Conservation (phyloP, 2,329 filamentous ascomycete genomes). For the Chaetomium sp. region DNA sequence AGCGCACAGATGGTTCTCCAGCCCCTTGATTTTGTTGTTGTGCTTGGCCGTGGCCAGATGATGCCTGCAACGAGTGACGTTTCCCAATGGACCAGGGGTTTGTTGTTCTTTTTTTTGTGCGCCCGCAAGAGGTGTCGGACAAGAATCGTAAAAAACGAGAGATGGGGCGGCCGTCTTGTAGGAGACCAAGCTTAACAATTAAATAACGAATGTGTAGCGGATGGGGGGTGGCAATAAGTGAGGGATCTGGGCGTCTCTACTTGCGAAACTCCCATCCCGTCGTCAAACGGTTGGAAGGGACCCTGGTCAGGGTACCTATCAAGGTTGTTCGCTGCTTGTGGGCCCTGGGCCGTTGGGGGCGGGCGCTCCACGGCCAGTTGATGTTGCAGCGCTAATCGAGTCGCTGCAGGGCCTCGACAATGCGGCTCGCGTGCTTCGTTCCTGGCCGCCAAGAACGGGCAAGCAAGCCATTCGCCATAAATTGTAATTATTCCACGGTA, state of each 20-base stretch:
- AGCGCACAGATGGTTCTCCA: constrained; percentile 14
- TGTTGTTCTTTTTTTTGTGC: too few relatives aligned
- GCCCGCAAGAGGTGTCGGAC: neutral
- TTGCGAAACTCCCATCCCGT: constrained; percentile 19
- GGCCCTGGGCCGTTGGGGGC: neutral
- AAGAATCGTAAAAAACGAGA: constrained; percentile 7
- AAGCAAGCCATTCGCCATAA: neutral
- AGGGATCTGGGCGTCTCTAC: constrained; percentile 7
- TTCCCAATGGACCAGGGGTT: constrained; percentile 8
- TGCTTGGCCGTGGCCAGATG: constrained; percentile 12
- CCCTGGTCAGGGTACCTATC: constrained; percentile 15
- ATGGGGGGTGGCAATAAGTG: constrained; percentile 12
- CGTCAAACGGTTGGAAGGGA: constrained; percentile 21
- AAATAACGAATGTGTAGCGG: constrained; percentile 11
- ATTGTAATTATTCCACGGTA: too few relatives aligned
- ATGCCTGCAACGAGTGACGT: constrained; percentile 6
- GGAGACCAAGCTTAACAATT: constrained; percentile 6
- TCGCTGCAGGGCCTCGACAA: constrained; percentile 14
- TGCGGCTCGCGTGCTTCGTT: neutral
- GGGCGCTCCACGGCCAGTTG: constrained; percentile 11
- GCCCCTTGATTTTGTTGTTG: constrained; percentile 16
- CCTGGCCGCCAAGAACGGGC: constrained; percentile 10
- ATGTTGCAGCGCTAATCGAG: constrained; percentile 14
- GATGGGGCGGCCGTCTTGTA: neutral
- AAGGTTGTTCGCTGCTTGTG: neutral